These are phyloP conservation scores for Blastobotrys indianensis DNA, from an alignment of 1,139 yeast species.

Conservation along the genomic window DNA sequence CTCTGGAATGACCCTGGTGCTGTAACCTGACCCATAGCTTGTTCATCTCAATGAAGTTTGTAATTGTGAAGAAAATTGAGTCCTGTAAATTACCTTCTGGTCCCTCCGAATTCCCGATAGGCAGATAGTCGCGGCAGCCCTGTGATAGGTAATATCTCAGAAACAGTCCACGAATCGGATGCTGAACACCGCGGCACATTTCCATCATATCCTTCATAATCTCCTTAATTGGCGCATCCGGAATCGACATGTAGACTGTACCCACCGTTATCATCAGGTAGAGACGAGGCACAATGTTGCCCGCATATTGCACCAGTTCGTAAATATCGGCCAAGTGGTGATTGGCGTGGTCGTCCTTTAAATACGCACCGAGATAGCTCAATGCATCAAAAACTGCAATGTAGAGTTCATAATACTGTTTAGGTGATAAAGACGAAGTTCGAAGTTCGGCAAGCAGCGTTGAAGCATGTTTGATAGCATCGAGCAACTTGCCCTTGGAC, in stretches of 20 bases:
- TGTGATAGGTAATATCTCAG: conserved; percentile 84
- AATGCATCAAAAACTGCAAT: conserved; percentile 81
- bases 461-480: conserved; percentile 83
- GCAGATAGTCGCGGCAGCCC: conserved; percentile 67
- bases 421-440: conserved; percentile 71
- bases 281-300: conserved; percentile 80
- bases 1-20: conserved; percentile 91
- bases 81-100: conserved; percentile 50
- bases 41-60: conserved; percentile 94
- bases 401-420: conserved; percentile 89
- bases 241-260: conserved; percentile 72
- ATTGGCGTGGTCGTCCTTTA: conserved; percentile 60
- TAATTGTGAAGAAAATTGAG: conserved; percentile 65
- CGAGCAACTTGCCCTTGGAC: conserved; percentile 65
- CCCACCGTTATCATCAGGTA: conserved; percentile 96
- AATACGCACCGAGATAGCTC: conserved; percentile 57
- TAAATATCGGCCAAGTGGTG: conserved; percentile 86
- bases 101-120: conserved; percentile 34
- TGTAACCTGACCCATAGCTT: conserved; percentile 95
- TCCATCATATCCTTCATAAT: conserved; percentile 95
- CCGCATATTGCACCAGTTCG: conserved; percentile 93
- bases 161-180: conserved; percentile 82
- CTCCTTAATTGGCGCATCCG: conserved; percentile 77
- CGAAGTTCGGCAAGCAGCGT: conserved; percentile 77
- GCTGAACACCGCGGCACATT: conserved; percentile 98